A percentile compares a stretch with the other conserved stretches of the same genome.
Conservation (phyloP, 768 basidiomycete species). For the Termitomyces sp. region DNA sequence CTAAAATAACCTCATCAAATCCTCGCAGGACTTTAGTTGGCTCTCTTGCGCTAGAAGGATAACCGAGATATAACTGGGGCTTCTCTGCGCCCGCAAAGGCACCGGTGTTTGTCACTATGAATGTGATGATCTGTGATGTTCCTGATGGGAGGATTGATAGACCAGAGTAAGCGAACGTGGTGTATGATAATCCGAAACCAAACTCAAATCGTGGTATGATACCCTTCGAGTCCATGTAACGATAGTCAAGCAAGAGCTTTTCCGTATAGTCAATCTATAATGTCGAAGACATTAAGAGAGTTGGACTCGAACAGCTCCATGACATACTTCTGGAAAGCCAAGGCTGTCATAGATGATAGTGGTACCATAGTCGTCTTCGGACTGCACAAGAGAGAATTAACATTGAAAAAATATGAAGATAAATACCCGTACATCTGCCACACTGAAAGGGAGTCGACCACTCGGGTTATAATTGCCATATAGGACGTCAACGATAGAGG, state of each 20-base stretch:
- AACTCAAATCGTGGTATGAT: slow-evolving; percentile 59
- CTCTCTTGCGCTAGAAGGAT: slow-evolving; percentile 41
- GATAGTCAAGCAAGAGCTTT: slow-evolving; percentile 59
- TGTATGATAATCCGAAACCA: too few relatives aligned
- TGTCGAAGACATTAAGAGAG: neutral
- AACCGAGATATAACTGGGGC: slow-evolving; percentile 49
- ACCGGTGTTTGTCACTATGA: slow-evolving; percentile 46
- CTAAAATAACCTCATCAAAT: slow-evolving; percentile 43
- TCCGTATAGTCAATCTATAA: slow-evolving; percentile 63
- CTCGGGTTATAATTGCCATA: slow-evolving; percentile 77
- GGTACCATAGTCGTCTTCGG: slow-evolving; percentile 37
- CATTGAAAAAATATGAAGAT: neutral
- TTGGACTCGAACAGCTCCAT: neutral
- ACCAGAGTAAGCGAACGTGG: slow-evolving; percentile 58
- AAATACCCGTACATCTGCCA: slow-evolving; percentile 49
- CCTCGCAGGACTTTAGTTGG: slow-evolving; percentile 48
- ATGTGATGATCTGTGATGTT: slow-evolving; percentile 30
- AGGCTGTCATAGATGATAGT: slow-evolving; percentile 38
- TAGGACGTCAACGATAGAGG: slow-evolving; percentile 73
- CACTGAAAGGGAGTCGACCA: slow-evolving; percentile 68
- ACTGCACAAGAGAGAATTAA: slow-evolving; percentile 17
- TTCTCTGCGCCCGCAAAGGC: slow-evolving; percentile 44
- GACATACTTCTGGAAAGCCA: slow-evolving; percentile 15
- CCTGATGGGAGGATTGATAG: slow-evolving; percentile 35
- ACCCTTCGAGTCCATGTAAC: slow-evolving; percentile 52